These are phyloP conservation scores for Metschnikowia reukaufii DNA, from an alignment of 805 yeast species.

Conservation along the genomic window DNA sequence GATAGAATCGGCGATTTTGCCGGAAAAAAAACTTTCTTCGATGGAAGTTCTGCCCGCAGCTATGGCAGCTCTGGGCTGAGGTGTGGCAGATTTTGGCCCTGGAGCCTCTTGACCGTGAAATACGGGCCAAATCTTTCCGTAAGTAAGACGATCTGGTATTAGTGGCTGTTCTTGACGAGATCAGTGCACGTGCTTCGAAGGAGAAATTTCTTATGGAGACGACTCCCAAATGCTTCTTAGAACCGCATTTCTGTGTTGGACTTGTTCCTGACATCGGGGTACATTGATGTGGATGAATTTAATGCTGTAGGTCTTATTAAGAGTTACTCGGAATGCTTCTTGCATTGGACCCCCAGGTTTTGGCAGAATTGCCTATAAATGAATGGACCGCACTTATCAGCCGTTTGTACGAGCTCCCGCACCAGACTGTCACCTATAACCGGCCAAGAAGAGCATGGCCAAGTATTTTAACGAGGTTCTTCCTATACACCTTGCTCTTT, in stretches of 20 bases:
- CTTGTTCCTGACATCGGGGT: conserved; percentile 25
- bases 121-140: conserved; percentile 43
- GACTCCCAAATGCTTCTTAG: neutral
- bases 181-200: neutral
- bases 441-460: conserved; percentile 31
- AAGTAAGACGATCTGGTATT: conserved; percentile 24
- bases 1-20: conserved; percentile 59
- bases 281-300: conserved; percentile 35
- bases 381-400: conserved; percentile 29
- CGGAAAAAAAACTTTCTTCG: conserved; percentile 28
- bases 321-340: conserved; percentile 18
- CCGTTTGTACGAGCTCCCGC: conserved; percentile 26
- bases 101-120: conserved; percentile 21
- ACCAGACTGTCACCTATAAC: conserved; percentile 22
- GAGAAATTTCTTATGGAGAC: neutral
- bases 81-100: conserved; percentile 36
- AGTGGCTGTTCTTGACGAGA: conserved; percentile 15
- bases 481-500: conserved; percentile 15
- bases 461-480: conserved; percentile 29
- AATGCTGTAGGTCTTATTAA: conserved; percentile 27
- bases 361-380: conserved; percentile 3
- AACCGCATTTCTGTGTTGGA: conserved; percentile 21
- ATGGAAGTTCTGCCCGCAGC: conserved; percentile 42
- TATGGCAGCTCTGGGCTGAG: conserved; percentile 53
- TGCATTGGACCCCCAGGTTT: neutral